Base-by-base conservation (phyloP, 352 stramenopile species). In the Blastocystis sp. region DNA sequence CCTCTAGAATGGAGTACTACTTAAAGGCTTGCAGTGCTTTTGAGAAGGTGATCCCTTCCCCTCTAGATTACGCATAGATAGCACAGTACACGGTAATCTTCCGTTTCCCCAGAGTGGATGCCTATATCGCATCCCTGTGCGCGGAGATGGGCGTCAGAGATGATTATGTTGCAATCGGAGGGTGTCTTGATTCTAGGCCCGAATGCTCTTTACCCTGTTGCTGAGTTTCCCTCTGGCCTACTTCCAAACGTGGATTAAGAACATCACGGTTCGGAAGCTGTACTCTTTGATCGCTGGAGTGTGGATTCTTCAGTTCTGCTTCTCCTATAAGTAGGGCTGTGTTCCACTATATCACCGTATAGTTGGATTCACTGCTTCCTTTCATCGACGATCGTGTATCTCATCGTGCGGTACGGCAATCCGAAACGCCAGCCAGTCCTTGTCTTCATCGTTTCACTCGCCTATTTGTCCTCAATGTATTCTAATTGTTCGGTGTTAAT, bases 341-440 rank as follows among this genome's bases (percentile, higher is more conserved):
- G n/a, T n/a, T n/a, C n/a, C n/a, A n/a, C n/a, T n/a, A n/a, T n/a
- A n/a, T 14, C 5, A 56, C 52, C 23, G 28, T 17, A 7, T 53
- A 88, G 78, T 2, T 88, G 78, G 78, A 88, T 88, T 4, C 78
- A 88, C 38, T 79, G 60, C 34, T 45, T 88, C 41, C 3, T 88
- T 45, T 79, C 78, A n/a, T 21, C 34, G 3, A 65, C 52, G 9
- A 56, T 60, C 17, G 40, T 43, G 38, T 88, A 88, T 34, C 60
- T 88, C 2, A 56, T 79, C 40, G 45, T 88, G 7, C 62, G 40
- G 28, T 88, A 48, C 60, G 60, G 64, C 41, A 79, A 76, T 41
- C 64, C 52, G 17, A 78, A 66, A n/a, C 34, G 41, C 7, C 64
- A 79, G 78, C 78, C 64, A 3, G 5, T 41, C 1, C 56, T 53